These are phyloP conservation scores for Tulasnella sp. DNA, from an alignment of 768 basidiomycete genomes.

Conservation along the genomic window DNA sequence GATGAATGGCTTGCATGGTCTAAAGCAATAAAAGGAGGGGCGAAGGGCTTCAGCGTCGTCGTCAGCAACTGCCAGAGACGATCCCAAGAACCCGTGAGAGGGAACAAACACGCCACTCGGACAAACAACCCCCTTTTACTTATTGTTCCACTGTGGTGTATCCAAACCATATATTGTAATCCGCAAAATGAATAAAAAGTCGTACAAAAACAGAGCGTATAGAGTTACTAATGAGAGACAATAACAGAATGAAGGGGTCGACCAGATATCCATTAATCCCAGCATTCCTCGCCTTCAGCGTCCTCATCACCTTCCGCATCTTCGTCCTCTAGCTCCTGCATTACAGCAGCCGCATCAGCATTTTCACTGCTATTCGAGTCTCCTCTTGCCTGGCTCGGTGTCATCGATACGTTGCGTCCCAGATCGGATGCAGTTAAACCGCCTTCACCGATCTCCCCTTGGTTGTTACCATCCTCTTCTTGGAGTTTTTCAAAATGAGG, in stretches of 20 bases:
- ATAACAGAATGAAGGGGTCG: too few relatives aligned
- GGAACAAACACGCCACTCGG: conserved; percentile 11
- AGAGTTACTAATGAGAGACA: too few relatives aligned
- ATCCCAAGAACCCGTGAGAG: conserved; percentile 1
- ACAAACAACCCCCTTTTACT: background rate
- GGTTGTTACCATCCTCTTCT: too few relatives aligned
- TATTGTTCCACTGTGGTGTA: background rate
- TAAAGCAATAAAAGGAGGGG: background rate
- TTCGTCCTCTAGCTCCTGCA: conserved; percentile 12
- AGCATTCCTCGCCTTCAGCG: conserved; percentile 21
- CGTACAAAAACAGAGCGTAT: background rate
- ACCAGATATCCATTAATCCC: conserved; percentile 11
- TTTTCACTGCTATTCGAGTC: conserved; percentile 23
- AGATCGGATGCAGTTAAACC: too few relatives aligned
- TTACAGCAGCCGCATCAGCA: conserved; percentile 3
- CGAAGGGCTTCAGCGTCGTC: background rate
- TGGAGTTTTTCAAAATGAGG: too few relatives aligned
- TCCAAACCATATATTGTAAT: background rate
- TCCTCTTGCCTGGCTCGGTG: conserved; percentile 1
- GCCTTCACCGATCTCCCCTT: too few relatives aligned
- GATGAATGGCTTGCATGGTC: conserved; percentile 13
- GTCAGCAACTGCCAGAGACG: too few relatives aligned
- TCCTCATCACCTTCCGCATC: conserved; percentile 20
- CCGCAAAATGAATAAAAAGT: background rate
- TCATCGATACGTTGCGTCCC: too few relatives aligned